These are phyloP conservation scores for Paratinospora sagittata DNA, from an alignment of 164 flowering plant species.

Conservation along the genomic window DNA sequence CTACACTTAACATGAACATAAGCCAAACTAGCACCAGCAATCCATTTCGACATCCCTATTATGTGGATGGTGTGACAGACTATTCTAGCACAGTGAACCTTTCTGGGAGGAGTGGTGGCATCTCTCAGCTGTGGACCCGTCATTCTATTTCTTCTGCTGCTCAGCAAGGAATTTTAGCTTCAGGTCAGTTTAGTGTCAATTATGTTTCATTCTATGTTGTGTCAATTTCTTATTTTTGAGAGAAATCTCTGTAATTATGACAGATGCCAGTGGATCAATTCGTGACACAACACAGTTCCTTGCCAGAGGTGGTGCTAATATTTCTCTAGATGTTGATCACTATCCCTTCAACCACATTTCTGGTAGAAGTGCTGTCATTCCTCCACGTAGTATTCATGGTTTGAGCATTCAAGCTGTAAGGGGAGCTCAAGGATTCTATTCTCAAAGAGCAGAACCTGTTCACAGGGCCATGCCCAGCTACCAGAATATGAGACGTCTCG, in stretches of 20 bases:
- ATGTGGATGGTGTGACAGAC: slow-evolving; percentile 24
- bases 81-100: slow-evolving; percentile 29
- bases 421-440: slow-evolving; percentile 35
- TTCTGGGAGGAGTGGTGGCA: slow-evolving; percentile 22
- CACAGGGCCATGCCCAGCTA: slow-evolving; percentile 35
- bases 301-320: slow-evolving; percentile 26
- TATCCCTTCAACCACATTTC: slow-evolving; percentile 26
- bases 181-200: slow-evolving; percentile 25
- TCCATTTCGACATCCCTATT: slow-evolving; percentile 25
- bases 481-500: slow-evolving; percentile 27
- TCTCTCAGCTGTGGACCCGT: slow-evolving; percentile 38
- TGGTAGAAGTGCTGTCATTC: slow-evolving; percentile 28
- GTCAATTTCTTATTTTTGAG: background rate
- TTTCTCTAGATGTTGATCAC: slow-evolving; percentile 26
- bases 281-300: slow-evolving; percentile 25
- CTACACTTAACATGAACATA: slow-evolving; percentile 40
- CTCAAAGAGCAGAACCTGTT: slow-evolving; percentile 35
- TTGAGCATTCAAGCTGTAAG: slow-evolving; percentile 28
- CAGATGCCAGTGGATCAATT: slow-evolving; percentile 31
- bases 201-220: too few species aligned
- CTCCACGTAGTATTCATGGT: slow-evolving; percentile 27
- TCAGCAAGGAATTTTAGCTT: slow-evolving; percentile 28
- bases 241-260: slow-evolving; percentile 9
- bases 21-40: slow-evolving; percentile 30
- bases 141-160: slow-evolving; percentile 26